Evolutionary conservation across 1,139 yeast species (phyloP), one percentile per base, ranked within the genome.

Genomic region (Protomyces arabidopsidicola): DNA sequence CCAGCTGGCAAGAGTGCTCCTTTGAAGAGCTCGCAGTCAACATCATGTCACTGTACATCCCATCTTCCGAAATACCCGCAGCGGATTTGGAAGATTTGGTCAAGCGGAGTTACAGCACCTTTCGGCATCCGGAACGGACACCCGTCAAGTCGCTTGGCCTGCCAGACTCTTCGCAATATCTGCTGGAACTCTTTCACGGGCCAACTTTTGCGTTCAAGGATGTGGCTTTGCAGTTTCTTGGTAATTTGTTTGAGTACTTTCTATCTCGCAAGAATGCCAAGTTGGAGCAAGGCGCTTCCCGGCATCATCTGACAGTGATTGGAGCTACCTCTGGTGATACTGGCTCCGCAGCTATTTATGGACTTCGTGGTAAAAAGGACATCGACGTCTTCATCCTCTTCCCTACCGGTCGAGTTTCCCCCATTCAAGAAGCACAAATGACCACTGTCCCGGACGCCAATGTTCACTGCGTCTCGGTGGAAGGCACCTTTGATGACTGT

Each of bases 301-400:
- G 95, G 72, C 95, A 90, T 71, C 83, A 84, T 67, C 81, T 93
- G 71, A 93, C 99, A 48, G 98, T 93, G 69, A 97, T 93, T 66
- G 99, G 99, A 71, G 99, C 99, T 53, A 93, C 99, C 34, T 88
- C 96, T 63, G 99, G 99, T 72, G 99, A 93, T 74, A 93, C 99
- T 55, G 99, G 99, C 62, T 88, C 97, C 57, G 99, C 99, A 62
- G 98, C 99, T 67, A 93, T 93, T 70, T 93, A 93, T 77, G 99
- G 99, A 65, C 82, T 93, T 71, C 83, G 98, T 78, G 95, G 95
- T 74, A 93, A 93, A 78, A 88, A 90, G 77, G 98, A 95, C 75
- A 97, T 93, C 35, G 88, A 95, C 50, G 98, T 93, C 38, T 95
- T 93, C 76, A 93, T 93, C 69, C 80, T 95, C 70, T 93, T 91